Percentiles rank a stretch among this genome's conserved stretches.
phyloP scores from a whole-genome alignment of 2,329 filamentous ascomycete genomes.

The Volutella citrinella region DNA sequence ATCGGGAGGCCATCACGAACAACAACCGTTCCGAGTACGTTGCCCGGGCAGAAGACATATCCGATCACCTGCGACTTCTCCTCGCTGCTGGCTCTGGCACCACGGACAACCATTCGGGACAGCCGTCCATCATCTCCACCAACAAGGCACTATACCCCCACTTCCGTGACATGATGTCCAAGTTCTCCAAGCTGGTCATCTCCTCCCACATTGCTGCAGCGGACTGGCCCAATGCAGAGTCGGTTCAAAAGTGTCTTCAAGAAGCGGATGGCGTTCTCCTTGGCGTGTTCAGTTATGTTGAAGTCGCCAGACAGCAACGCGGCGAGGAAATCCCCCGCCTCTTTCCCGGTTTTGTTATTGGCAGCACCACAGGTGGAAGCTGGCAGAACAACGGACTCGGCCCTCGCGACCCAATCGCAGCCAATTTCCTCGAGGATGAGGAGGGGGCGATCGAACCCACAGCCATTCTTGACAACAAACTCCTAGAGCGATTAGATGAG shows the following conservation, averaged over 20 bases:
- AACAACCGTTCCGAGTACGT: conserved; percentile 88
- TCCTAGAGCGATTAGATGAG: conserved; percentile 83
- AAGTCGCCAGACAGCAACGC: conserved; percentile 88
- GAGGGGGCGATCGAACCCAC: conserved; percentile 71
- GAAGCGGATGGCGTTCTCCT: conserved; percentile 96
- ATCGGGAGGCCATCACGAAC: conserved; percentile 83
- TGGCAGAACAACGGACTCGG: conserved; percentile 75
- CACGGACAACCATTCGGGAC: conserved; percentile 97
- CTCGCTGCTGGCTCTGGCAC: conserved; percentile 96
- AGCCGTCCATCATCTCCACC: conserved; percentile 97
- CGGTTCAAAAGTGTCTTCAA: conserved; percentile 89
- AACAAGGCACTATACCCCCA: conserved; percentile 97
- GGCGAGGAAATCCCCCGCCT: conserved; percentile 92
- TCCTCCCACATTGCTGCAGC: conserved; percentile 97
- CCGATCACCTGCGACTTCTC: conserved; percentile 87
- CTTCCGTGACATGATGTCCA: conserved; percentile 99
- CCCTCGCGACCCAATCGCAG: conserved; percentile 67
- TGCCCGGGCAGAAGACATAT: conserved; percentile 93
- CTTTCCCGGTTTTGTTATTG: conserved; percentile 88
- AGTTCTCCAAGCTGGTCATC: conserved; percentile 97
- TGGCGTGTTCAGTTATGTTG: conserved; percentile 93
- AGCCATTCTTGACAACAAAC: conserved; percentile 68
- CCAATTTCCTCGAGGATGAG: conserved; percentile 83
- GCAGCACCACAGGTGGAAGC: conserved; percentile 77
- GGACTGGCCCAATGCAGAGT: conserved; percentile 92